Evolutionary conservation across 2,329 filamentous ascomycete species (phyloP).

Genomic region (Alternaria sp.): DNA sequence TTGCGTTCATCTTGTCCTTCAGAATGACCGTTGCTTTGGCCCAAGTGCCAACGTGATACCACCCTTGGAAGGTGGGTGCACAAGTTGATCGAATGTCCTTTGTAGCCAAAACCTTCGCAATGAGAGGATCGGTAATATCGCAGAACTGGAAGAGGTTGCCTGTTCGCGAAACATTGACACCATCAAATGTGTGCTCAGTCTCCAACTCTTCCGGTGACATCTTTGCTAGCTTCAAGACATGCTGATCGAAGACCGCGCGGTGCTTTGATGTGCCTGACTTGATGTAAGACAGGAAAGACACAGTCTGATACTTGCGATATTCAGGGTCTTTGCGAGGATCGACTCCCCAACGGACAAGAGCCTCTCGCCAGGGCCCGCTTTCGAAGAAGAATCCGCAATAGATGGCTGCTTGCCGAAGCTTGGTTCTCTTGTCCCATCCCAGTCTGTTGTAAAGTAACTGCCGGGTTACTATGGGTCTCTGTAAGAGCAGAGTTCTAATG

Average conservation of each 20-base stretch:
- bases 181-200: conserved; percentile 77
- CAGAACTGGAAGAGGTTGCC: conserved; percentile 95
- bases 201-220: conserved; percentile 33
- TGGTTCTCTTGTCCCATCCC: conserved; percentile 57
- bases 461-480: conserved; percentile 85
- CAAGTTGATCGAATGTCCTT: conserved; percentile 57
- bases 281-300: conserved; percentile 54
- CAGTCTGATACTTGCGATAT: conserved; percentile 84
- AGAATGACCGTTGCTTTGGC: conserved; percentile 86
- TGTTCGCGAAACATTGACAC: conserved; percentile 73
- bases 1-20: conserved; percentile 75
- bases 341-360: conserved; percentile 81
- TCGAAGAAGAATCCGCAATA: conserved; percentile 93
- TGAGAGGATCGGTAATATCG: conserved; percentile 82
- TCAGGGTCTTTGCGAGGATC: conserved; percentile 81
- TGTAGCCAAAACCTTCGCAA: conserved; percentile 70
- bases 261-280: conserved; percentile 36
- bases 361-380: conserved; percentile 89
- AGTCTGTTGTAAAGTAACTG: conserved; percentile 80
- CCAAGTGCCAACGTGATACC: conserved; percentile 82
- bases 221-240: conserved; percentile 30
- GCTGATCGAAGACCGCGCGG: conserved; percentile 32
- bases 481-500: conserved; percentile 69
- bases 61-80: conserved; percentile 68
- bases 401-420: conserved; percentile 76